Evolutionary conservation across 257 asterid species (phyloP), one percentile per base, ranked within the genome.

Genomic region (Fraxinus americana): DNA sequence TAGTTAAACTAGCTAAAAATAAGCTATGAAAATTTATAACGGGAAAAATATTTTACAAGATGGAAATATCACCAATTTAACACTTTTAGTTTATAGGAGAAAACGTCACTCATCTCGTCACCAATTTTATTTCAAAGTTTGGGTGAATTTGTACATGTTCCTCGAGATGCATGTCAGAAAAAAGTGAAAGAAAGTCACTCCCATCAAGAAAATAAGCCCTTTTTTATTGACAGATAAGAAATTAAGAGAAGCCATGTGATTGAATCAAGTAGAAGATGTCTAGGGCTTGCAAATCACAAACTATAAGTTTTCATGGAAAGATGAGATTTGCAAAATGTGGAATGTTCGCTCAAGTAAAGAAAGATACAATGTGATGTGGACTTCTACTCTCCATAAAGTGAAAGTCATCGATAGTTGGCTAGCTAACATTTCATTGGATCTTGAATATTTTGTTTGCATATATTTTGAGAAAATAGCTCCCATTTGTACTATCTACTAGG

Each of bases 91-190:
- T 57, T n/a, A n/a, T n/a, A 38, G 32, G 63, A 17, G 19, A 32
- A 1, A 57, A 80, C 90, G 88, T 84, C 83, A 90, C 54, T 75
- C 35, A 1, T 0, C 54, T n/a, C 84, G 82, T 88, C 87, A 84
- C 43, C 78, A 77, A 52, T 54, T 73, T 57, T 63, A 52, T 38
- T 29, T 39, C 80, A 65, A 41, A 41, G 6, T 48, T 48, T 14
- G 39, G 77, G 52, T 71, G 77, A 63, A 78, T 78, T 81, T 79
- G 71, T 78, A 74, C 61, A 72, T 74, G 50, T 73, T 67, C 87
- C 90, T 91, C 90, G 96, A 88, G 89, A 90, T 89, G 87, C 85
- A 83, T 80, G 91, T 81, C 72, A 36, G 41, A 52, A 76, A 23
- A 71, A 45, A 23, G 52, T 25, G 5, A 72, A 79, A 69, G 76